Percentiles rank a stretch among this genome's conserved stretches.
Evolutionary conservation across 768 basidiomycete species (phyloP).

Genomic region (Tricholoma bakamatsutake): DNA sequence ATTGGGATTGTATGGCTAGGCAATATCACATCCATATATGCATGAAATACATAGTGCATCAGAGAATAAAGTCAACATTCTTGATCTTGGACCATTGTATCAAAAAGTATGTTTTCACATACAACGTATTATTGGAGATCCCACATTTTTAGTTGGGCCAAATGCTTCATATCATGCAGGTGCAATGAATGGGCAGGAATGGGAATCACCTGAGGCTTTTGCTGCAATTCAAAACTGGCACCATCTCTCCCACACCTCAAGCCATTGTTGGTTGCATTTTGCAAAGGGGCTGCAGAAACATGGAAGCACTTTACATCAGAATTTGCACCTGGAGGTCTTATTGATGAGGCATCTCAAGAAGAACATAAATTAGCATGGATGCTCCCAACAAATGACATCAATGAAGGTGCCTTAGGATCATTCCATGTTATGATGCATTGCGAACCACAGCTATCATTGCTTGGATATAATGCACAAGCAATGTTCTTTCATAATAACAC

Average conservation of each 20-base stretch:
- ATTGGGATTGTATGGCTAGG: background rate
- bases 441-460: background rate
- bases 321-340: background rate
- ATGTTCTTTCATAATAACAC: background rate
- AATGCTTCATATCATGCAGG: conserved; percentile 1
- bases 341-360: background rate
- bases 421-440: conserved; percentile 4
- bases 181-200: too few relatives aligned
- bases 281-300: background rate
- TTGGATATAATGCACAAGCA: background rate
- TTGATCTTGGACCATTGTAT: too few relatives aligned
- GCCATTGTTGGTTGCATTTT: background rate
- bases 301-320: background rate
- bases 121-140: too few relatives aligned
- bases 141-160: too few relatives aligned
- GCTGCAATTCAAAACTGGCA: too few relatives aligned
- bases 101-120: too few relatives aligned
- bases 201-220: too few relatives aligned
- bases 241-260: too few relatives aligned
- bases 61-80: background rate
- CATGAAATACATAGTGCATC: background rate
- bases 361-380: conserved; percentile 14
- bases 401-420: conserved; percentile 13
- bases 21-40: background rate
- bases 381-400: conserved; percentile 14